Evolutionary conservation across 1,284 basidiomycete genomes (phyloP).

Genomic region (Boletellus deceptivus): DNA sequence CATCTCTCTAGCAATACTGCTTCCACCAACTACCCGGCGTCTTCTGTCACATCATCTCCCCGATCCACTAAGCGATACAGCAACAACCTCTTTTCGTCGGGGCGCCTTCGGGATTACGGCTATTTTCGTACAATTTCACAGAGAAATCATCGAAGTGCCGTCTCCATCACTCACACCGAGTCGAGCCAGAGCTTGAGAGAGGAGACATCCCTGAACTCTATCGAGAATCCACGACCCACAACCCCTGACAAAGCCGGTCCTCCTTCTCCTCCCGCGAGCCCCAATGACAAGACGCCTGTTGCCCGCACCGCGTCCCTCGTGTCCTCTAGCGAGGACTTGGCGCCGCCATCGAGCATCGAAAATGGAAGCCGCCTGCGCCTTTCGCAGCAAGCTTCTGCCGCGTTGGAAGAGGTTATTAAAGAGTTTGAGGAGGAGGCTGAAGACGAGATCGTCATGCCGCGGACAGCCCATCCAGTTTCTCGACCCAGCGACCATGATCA

Average conservation of each 20-base stretch:
- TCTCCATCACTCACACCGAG: conserved; percentile 53
- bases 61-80: conserved; percentile 66
- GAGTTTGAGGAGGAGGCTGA: conserved; percentile 69
- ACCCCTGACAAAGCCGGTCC: conserved; percentile 50
- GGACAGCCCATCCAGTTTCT: conserved; percentile 48
- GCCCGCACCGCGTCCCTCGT: conserved; percentile 41
- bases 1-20: conserved; percentile 44
- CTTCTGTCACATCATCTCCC: conserved; percentile 48
- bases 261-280: conserved; percentile 48
- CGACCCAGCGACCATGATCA: conserved; percentile 34
- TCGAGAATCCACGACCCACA: conserved; percentile 46
- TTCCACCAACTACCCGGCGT: conserved; percentile 39
- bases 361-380: conserved; percentile 29
- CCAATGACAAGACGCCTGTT: conserved; percentile 43
- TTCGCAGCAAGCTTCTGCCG: conserved; percentile 63
- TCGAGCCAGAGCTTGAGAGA: conserved; percentile 41
- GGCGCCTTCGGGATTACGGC: conserved; percentile 66
- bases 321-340: conserved; percentile 28
- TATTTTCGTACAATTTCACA: conserved; percentile 60
- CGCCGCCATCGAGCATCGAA: conserved; percentile 17
- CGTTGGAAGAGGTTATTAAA: conserved; percentile 68
- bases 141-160: conserved; percentile 45
- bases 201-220: conserved; percentile 44
- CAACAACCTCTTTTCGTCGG: conserved; percentile 81
- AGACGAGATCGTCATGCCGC: conserved; percentile 70